Conservation (phyloP, 2,329 filamentous ascomycete genomes). For the Capronia coronata region DNA sequence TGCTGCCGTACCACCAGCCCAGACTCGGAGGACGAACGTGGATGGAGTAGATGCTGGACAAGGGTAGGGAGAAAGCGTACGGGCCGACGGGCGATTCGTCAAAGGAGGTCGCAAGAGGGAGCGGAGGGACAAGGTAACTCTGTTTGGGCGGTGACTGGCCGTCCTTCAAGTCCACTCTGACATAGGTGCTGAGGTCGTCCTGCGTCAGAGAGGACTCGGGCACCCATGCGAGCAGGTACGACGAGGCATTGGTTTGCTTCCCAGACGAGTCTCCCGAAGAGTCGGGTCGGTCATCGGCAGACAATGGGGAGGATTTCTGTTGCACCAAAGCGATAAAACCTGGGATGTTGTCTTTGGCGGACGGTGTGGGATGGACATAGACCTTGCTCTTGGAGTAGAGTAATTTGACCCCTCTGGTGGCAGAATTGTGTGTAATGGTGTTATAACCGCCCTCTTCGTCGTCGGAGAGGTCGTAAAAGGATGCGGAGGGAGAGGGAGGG, state of each 20-base stretch:
- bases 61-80: constrained; percentile 86
- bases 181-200: constrained; percentile 79
- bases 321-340: constrained; percentile 91
- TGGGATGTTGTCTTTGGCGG: constrained; percentile 88
- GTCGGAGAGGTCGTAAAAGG: constrained; percentile 93
- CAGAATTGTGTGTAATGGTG: constrained; percentile 74
- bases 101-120: constrained; percentile 76
- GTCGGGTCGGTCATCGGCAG: constrained; percentile 33
- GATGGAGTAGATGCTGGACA: constrained; percentile 84
- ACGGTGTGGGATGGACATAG: constrained; percentile 90
- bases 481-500: constrained; percentile 68
- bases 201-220: constrained; percentile 76
- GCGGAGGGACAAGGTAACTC: constrained; percentile 83
- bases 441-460: constrained; percentile 94
- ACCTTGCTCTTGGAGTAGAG: constrained; percentile 98
- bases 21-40: constrained; percentile 84
- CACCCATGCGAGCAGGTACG: constrained; percentile 84
- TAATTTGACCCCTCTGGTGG: constrained; percentile 80
- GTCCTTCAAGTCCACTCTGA: constrained; percentile 87
- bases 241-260: constrained; percentile 47
- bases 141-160: constrained; percentile 74
- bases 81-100: constrained; percentile 59
- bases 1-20: constrained; percentile 96
- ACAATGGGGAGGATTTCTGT: constrained; percentile 55
- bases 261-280: constrained; percentile 41